These are phyloP conservation scores for Globisporangium polare DNA, from an alignment of 352 stramenopile genomes.

Conservation along the genomic window DNA sequence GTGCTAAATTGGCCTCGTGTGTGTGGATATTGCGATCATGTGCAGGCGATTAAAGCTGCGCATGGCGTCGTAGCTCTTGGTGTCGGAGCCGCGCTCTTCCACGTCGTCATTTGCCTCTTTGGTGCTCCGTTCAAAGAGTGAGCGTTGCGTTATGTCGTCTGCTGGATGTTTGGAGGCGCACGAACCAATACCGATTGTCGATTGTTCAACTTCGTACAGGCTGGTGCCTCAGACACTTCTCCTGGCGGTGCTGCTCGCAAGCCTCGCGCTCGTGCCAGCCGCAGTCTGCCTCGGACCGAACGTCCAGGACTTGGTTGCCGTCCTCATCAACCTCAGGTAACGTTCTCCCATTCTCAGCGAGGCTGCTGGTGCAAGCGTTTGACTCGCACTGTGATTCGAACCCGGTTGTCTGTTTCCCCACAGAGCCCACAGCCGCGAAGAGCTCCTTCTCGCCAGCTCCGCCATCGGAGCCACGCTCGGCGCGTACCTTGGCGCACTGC, in stretches of 20 bases:
- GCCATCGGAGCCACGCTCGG: conserved; percentile 57
- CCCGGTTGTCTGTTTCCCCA: neutral
- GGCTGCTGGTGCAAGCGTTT: neutral
- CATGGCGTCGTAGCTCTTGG: conserved; percentile 28
- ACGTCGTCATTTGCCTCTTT: conserved; percentile 68
- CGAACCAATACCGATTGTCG: conserved; percentile 7
- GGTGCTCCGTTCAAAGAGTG: conserved; percentile 67
- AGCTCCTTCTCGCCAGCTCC: conserved; percentile 49
- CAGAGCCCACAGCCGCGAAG: conserved; percentile 36
- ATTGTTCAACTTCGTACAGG: conserved; percentile 21
- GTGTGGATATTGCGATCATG: neutral
- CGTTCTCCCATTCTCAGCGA: neutral
- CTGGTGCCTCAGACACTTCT: conserved; percentile 59
- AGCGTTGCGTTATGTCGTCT: neutral
- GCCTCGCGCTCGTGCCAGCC: conserved; percentile 39
- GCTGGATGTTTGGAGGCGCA: neutral
- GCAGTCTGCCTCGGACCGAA: conserved; percentile 33
- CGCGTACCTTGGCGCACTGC: conserved; percentile 67
- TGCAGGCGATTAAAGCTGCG: conserved; percentile 9
- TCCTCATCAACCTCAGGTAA: conserved; percentile 54
- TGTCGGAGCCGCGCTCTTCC: conserved; percentile 39
- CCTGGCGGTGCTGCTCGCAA: conserved; percentile 54
- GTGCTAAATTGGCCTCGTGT: no score
- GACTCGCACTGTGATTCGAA: neutral
- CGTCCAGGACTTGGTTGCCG: conserved; percentile 39